Evolutionary conservation across 2,329 filamentous ascomycete genomes (phyloP).

Genomic region (Claviceps africana): DNA sequence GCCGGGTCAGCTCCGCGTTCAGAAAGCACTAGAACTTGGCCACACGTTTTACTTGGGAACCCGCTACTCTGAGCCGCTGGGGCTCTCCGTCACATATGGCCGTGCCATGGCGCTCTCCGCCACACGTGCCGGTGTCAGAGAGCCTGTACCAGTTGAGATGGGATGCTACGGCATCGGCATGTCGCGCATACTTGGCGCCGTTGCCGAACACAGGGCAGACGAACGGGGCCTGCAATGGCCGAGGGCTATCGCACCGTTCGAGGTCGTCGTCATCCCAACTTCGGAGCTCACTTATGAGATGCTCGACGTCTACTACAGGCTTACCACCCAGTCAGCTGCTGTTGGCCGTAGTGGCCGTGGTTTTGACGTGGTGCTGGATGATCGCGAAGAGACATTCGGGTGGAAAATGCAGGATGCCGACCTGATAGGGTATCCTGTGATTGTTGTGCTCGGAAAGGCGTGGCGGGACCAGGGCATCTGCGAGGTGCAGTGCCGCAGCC

Average conservation of each 20-base stretch:
- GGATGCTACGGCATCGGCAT: constrained; percentile 94
- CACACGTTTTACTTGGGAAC: constrained; percentile 93
- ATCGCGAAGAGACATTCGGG: constrained; percentile 50
- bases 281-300: constrained; percentile 33
- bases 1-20: constrained; percentile 45
- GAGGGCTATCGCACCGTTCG: constrained; percentile 69
- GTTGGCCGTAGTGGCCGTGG: constrained; percentile 7
- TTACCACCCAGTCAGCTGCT: constrained; percentile 21
- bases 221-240: constrained; percentile 76
- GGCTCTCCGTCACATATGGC: too few species aligned
- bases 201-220: constrained; percentile 64
- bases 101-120: constrained; percentile 57
- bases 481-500: constrained; percentile 65
- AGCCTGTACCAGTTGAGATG: constrained; percentile 60
- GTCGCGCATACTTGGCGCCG: constrained; percentile 75
- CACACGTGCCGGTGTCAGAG: constrained; percentile 19
- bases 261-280: constrained; percentile 51
- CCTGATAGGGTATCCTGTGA: constrained; percentile 71
- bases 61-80: constrained; percentile 66
- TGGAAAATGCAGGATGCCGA: constrained; percentile 92
- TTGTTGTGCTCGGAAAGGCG: constrained; percentile 61
- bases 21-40: constrained; percentile 74
- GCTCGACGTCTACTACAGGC: constrained; percentile 47
- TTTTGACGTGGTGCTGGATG: constrained; percentile 60
- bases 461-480: constrained; percentile 47